Conservation (phyloP, 352 stramenopile genomes). For the Thalassiosira hispida region DNA sequence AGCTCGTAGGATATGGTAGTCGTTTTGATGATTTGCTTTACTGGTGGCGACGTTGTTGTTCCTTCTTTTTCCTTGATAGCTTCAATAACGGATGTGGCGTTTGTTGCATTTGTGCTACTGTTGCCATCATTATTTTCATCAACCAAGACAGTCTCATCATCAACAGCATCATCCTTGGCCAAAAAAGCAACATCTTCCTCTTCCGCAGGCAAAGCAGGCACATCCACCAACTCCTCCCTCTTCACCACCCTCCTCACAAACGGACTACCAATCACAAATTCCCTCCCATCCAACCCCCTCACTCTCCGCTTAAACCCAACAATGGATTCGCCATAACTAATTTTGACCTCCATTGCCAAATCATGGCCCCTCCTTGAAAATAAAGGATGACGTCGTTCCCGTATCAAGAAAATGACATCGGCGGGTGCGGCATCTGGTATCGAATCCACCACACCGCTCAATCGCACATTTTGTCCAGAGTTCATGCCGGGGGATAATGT, state of each 20-base stretch:
- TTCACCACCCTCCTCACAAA: slow-evolving; percentile 2
- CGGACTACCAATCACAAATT: slow-evolving; percentile 68
- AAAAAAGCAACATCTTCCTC: not conserved
- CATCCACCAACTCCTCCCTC: slow-evolving; percentile 12
- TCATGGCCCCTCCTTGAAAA: slow-evolving; percentile 96
- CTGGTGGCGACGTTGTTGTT: too few relatives aligned
- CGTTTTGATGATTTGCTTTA: slow-evolving; percentile 5
- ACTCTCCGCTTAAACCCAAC: slow-evolving; percentile 89
- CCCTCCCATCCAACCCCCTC: slow-evolving; percentile 89
- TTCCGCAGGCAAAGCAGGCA: not conserved
- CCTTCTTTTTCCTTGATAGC: too few relatives aligned
- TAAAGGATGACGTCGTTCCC: slow-evolving; percentile 91
- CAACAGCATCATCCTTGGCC: not conserved
- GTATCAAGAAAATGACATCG: slow-evolving; percentile 97
- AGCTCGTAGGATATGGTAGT: slow-evolving; percentile 18
- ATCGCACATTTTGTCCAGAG: slow-evolving; percentile 94
- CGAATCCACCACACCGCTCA: slow-evolving; percentile 95
- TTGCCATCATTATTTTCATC: not conserved
- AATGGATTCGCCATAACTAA: slow-evolving; percentile 93
- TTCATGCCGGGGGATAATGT: slow-evolving; percentile 95
- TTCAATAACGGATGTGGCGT: not conserved
- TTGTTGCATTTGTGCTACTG: not conserved
- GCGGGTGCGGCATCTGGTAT: slow-evolving; percentile 85
- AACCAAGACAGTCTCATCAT: not conserved
- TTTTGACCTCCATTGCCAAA: slow-evolving; percentile 95